Evolutionary conservation across 2,329 filamentous ascomycete genomes (phyloP).

Genomic region (Trichoderma sp.): DNA sequence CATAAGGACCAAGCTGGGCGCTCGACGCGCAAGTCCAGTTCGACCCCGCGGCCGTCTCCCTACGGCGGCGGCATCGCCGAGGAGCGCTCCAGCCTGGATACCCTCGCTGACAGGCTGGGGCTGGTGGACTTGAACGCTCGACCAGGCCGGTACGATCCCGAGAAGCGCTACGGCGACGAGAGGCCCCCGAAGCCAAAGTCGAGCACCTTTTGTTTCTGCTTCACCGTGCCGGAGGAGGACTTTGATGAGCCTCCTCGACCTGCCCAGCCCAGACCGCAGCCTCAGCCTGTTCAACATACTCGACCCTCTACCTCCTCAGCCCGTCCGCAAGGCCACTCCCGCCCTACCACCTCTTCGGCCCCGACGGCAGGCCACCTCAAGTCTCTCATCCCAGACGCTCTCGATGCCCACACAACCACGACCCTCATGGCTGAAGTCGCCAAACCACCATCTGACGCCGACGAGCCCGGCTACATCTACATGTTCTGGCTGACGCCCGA

Average conservation of each 20-base stretch:
- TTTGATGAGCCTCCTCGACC: conserved; percentile 37
- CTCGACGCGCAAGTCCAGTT: conserved; percentile 46
- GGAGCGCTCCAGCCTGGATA: conserved; percentile 79
- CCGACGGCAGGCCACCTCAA: conserved; percentile 37
- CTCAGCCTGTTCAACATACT: conserved; percentile 48
- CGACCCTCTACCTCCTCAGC: neutral
- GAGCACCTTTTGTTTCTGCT: conserved; percentile 52
- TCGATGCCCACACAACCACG: conserved; percentile 69
- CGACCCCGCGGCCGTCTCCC: conserved; percentile 34
- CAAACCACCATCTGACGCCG: conserved; percentile 66
- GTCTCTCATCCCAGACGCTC: conserved; percentile 64
- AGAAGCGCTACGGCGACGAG: conserved; percentile 27
- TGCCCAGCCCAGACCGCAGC: conserved; percentile 48
- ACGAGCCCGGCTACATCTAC: conserved; percentile 91
- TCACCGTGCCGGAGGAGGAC: conserved; percentile 49
- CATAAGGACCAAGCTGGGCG: conserved; percentile 80
- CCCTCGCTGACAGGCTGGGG: conserved; percentile 76
- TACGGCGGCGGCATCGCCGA: conserved; percentile 52
- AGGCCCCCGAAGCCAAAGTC: conserved; percentile 29
- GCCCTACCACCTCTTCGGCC: conserved; percentile 35
- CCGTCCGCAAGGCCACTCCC: conserved; percentile 29
- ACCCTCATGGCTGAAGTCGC: conserved; percentile 73
- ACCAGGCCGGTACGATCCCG: conserved; percentile 32
- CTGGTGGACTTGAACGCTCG: conserved; percentile 64
- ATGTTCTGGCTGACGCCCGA: conserved; percentile 92